Evolutionary conservation across 2,329 filamentous ascomycete species (phyloP), one percentile per base, ranked within the genome.

Genomic region (Colletotrichum godetiae): DNA sequence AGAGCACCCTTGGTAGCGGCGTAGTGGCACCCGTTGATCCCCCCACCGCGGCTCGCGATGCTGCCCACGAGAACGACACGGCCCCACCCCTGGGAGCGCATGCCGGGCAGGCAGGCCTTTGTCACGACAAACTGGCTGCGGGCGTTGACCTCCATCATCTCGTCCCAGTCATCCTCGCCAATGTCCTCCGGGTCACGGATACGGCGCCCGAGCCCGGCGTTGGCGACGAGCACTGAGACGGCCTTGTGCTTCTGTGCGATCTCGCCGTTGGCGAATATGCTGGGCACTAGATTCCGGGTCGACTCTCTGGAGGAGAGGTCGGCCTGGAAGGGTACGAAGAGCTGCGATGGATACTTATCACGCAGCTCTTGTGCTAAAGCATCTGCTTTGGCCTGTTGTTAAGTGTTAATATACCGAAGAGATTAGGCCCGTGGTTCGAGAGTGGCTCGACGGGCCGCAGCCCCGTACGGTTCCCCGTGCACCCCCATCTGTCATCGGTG

Each of bases 1-100:
- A 31, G 65, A 19, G 80, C 80, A 15, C 81, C 80, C 63, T 82
- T 82, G 2, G 80, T 78, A 4, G 81, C 79, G 4, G 80, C 80
- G n/a, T 82, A 82, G 19, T 82, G 81, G 2, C 81, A 82, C 3
- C 81, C 81, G 27, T 82, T 82, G 15, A 82, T 77, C 0, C 81
- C 81, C 0, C 81, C 80, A 1, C 81, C 81, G 22, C 76, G 74
- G 55, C 79, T 78, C 13, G 81, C 79, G 27, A 82, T 82, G 60
- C 80, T 82, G 8, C 81, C 80, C 2, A 82, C 75, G 11, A 82
- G 68, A 15, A 82, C 76, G 7, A 82, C 76, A 0, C 81, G 73
- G 2, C 81, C 81, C 81, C 80, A 82, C 1, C 72, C 63, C 69
- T 82, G 81, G 0, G 65, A 31, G 7, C 81, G 76, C 81, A 82